A percentile compares a stretch with the other conserved stretches of the same genome.
These are phyloP conservation scores for Didymellaceae sp. DNA, from an alignment of 2,329 filamentous ascomycete species.

Conservation along the genomic window DNA sequence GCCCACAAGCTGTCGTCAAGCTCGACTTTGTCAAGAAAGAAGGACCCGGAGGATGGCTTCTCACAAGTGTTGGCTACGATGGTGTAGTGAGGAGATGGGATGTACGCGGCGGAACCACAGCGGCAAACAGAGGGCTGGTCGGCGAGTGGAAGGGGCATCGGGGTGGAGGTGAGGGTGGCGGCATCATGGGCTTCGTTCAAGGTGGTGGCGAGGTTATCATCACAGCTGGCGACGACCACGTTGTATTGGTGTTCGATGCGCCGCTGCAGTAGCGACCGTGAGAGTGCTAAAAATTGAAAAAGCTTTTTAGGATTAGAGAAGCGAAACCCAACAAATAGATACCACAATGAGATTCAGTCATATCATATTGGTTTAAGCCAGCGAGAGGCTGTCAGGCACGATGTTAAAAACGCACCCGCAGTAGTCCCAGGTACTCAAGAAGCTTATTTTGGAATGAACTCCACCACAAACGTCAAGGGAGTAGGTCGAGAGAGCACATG, in stretches of 20 bases:
- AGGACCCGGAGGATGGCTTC: slow-evolving; percentile 63
- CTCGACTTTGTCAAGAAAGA: slow-evolving; percentile 77
- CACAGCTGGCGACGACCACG: slow-evolving; percentile 84
- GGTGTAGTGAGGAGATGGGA: slow-evolving; percentile 93
- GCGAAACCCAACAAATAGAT: too few relatives aligned
- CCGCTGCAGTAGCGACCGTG: slow-evolving; percentile 17
- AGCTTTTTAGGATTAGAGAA: too few relatives aligned
- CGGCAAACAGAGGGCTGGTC: slow-evolving; percentile 72
- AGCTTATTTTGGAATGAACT: too few relatives aligned
- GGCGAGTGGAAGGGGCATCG: slow-evolving; percentile 92
- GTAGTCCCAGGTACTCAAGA: too few relatives aligned
- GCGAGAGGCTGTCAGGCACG: too few relatives aligned
- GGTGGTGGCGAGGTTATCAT: slow-evolving; percentile 75
- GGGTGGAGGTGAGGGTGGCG: slow-evolving; percentile 83
- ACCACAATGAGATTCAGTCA: too few relatives aligned
- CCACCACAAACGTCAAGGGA: too few relatives aligned
- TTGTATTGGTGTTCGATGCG: slow-evolving; percentile 38
- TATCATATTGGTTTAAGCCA: too few relatives aligned
- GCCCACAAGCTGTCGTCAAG: slow-evolving; percentile 89
- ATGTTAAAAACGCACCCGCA: too few relatives aligned
- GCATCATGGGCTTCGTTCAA: slow-evolving; percentile 90
- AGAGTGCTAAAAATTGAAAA: too few relatives aligned
- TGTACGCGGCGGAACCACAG: slow-evolving; percentile 69
- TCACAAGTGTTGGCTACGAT: slow-evolving; percentile 91
- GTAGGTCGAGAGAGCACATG: too few relatives aligned